Base-by-base conservation (phyloP, 768 basidiomycete genomes). In the Lactifluus volemus region DNA sequence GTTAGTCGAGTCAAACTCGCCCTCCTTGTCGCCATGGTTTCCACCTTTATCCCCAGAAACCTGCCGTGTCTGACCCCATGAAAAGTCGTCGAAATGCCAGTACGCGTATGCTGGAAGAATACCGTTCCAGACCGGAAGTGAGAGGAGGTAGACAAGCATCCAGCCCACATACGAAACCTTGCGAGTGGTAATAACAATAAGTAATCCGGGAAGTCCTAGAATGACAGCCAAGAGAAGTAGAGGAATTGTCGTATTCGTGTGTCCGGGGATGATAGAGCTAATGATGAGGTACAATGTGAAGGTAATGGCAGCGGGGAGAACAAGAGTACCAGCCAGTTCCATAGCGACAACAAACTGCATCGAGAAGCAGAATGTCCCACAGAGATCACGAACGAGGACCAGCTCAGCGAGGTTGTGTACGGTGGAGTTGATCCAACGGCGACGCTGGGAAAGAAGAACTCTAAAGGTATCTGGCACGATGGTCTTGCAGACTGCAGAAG, bases 321-420 rank as follows among this genome's bases (percentile, higher is more conserved):
- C 96, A 64, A 99, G 81, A 3, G 97, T 98, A 70, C 96, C 96
- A 63, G 90, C 85, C 64, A 99, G 79, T 71, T 99, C 97, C 95
- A 99, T 99, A 71, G 89, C 94, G 39, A 96, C 92, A 67, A 98
- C 93, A 70, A 98, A 98, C 78, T 97, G 95, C 96, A 98, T 98
- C 11, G 92, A 95, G 83, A 99, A 98, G 78, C 97, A 99, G 86
- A 98, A 99, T 3, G 95, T 98, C 50, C 97, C 97, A 67, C 96
- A 99, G n/a, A 98, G 84, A 73, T 99, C 97, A 25, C 95, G 85
- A 29, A 99, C 96, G 53, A 98, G 81, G 36, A 98, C 74, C 60
- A 99, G 79, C 71, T 98, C 96, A n/a, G 89, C 88, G 47, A 98
- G 78, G 69, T 99, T 99, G 77, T 99, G 97, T 42, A 98, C 86